phyloP scores from a whole-genome alignment of 1,284 basidiomycete species.

The Hymenochaete sp. region DNA sequence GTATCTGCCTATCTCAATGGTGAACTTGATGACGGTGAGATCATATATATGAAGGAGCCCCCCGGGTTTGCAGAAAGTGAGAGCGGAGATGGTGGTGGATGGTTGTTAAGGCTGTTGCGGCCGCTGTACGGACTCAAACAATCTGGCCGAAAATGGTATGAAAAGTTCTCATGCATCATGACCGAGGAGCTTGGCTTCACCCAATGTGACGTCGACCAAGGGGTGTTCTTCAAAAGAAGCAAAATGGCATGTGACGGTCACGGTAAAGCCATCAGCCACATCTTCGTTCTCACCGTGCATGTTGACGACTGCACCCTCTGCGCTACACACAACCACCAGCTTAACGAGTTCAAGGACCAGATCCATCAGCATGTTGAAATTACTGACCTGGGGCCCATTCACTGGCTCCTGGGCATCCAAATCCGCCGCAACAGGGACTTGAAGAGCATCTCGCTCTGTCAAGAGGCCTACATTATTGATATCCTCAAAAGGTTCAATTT shows the following conservation, averaged over 20 bases:
- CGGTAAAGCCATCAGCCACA: constrained; percentile 5
- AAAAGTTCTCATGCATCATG: constrained; percentile 11
- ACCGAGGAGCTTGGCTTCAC: constrained; percentile 21
- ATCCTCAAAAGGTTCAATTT: constrained; percentile 26
- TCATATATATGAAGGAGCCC: constrained; percentile 28
- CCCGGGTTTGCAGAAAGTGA: constrained; percentile 10
- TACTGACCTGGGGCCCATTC: not conserved
- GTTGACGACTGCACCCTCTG: not conserved
- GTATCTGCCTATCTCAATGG: constrained; percentile 29
- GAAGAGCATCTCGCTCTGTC: constrained; percentile 10
- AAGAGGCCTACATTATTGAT: constrained; percentile 23
- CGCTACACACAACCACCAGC: not conserved
- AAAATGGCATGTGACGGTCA: too few species aligned
- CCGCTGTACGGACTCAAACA: constrained; percentile 23
- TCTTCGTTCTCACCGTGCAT: not conserved
- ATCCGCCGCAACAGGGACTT: constrained; percentile 13
- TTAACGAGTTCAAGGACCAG: not conserved
- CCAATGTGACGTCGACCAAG: constrained; percentile 22
- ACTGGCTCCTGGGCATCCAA: not conserved
- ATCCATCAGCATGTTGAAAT: not conserved
- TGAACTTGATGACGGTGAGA: constrained; percentile 20
- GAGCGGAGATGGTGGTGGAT: constrained; percentile 4
- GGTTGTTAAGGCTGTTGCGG: constrained; percentile 7
- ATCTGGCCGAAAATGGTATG: constrained; percentile 21
- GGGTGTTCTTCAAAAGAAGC: constrained; percentile 23